phyloP scores from a whole-genome alignment of 177 flowering plant genomes.

The Telopea speciosissima region DNA sequence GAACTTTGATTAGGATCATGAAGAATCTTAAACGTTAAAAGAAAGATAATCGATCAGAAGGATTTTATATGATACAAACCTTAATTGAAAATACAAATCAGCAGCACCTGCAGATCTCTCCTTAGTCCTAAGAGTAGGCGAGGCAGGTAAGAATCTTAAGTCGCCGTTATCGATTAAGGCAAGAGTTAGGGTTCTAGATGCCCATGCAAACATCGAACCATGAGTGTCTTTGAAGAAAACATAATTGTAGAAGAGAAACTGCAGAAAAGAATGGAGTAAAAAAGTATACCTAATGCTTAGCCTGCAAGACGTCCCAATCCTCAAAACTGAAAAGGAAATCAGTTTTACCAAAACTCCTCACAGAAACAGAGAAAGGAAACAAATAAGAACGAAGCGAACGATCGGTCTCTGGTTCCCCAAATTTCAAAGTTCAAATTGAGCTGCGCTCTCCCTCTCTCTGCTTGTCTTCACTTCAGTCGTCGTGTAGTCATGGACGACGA shows the following conservation, averaged over 20 bases:
- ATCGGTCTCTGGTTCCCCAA: not conserved
- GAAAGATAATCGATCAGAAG: not conserved
- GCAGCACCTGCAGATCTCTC: too few relatives aligned
- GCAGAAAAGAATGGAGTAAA: not conserved
- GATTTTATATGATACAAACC: not conserved
- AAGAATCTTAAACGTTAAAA: too few relatives aligned
- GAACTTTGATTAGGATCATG: not conserved
- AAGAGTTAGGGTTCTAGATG: not conserved
- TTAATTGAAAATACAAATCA: too few relatives aligned
- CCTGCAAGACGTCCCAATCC: not conserved
- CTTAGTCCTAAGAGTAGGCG: not conserved
- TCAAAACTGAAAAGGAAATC: not conserved
- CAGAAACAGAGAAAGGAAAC: too few relatives aligned
- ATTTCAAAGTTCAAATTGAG: too few relatives aligned
- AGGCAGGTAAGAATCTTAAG: not conserved
- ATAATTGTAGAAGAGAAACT: too few relatives aligned
- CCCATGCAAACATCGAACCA: not conserved
- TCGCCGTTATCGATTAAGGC: too few relatives aligned
- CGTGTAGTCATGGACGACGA: too few relatives aligned
- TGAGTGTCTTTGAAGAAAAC: not conserved
- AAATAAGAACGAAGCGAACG: not conserved
- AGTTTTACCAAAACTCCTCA: not conserved
- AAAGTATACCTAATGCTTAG: not conserved
- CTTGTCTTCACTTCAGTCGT: too few relatives aligned
- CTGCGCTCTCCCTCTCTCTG: too few relatives aligned